These are phyloP conservation scores for Trichosporon inkin DNA, from an alignment of 1,284 basidiomycete species.

Conservation along the genomic window DNA sequence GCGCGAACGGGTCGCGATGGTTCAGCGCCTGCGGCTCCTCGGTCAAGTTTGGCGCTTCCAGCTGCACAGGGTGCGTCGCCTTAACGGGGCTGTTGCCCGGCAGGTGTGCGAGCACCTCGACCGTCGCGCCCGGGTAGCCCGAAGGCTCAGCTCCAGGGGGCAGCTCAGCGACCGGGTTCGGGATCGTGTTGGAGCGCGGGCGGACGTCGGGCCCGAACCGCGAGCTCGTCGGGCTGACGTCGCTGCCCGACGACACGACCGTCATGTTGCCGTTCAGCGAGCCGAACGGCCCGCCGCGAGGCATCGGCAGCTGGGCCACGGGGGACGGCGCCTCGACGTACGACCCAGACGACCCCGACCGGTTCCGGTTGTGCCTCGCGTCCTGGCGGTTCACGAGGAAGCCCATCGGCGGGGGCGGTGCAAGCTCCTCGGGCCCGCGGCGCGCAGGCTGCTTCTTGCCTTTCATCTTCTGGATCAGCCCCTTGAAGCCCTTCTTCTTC, in stretches of 20 bases:
- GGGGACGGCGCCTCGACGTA: constrained; percentile 27
- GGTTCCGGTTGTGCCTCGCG: constrained; percentile 31
- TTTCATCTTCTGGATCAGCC: constrained; percentile 70
- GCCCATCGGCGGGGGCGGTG: constrained; percentile 77
- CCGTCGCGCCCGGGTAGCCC: constrained; percentile 23
- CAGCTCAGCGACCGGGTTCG: constrained; percentile 16
- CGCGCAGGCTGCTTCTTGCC: constrained; percentile 51
- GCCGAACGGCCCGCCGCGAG: not conserved
- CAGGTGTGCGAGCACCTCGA: constrained; percentile 33
- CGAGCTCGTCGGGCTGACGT: constrained; percentile 42
- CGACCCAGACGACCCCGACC: constrained; percentile 36
- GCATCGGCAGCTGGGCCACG: constrained; percentile 9
- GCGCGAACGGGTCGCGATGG: not conserved
- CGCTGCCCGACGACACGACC: constrained; percentile 14
- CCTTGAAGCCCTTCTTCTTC: constrained; percentile 70
- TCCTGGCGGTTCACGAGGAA: constrained; percentile 66
- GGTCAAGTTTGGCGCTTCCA: constrained; percentile 9
- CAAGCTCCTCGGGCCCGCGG: constrained; percentile 49
- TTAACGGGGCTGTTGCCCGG: constrained; percentile 3
- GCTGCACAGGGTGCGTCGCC: not conserved
- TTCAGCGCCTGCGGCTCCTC: constrained; percentile 18
- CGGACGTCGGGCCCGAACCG: constrained; percentile 28
- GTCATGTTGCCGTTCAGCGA: constrained; percentile 1
- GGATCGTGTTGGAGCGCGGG: constrained; percentile 16
- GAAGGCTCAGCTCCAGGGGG: constrained; percentile 19